phyloP scores from a whole-genome alignment of 2,329 filamentous ascomycete species.

The Piedraia hortae region DNA sequence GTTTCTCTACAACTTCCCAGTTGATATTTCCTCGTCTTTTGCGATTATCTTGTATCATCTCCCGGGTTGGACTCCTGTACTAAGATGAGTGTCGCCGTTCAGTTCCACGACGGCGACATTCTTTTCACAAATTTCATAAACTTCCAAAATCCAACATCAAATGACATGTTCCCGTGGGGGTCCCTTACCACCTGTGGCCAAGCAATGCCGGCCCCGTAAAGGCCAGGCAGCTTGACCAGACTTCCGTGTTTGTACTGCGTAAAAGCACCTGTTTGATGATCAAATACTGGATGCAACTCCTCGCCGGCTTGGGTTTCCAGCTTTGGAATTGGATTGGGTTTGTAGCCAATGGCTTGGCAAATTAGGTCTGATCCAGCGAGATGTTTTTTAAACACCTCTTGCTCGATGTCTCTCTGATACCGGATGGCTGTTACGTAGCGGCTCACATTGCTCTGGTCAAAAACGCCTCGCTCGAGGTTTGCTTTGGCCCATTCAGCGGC shows the following conservation, averaged over 20 bases:
- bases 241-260: constrained; percentile 4
- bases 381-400: constrained; percentile 18
- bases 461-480: constrained; percentile 26
- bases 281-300: constrained; percentile 16
- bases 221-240: constrained; percentile 17
- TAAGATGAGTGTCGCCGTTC: no score
- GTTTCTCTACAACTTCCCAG: no score
- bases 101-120: constrained; percentile 25
- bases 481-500: constrained; percentile 31
- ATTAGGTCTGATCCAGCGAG: constrained; percentile 25
- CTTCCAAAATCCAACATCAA: constrained; percentile 35
- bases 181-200: constrained; percentile 34
- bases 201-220: constrained; percentile 35
- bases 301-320: constrained; percentile 13
- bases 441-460: constrained; percentile 20
- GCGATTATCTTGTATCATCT: no score
- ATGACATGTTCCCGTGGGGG: constrained; percentile 32
- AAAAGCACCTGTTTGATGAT: constrained; percentile 16
- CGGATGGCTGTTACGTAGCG: constrained; percentile 14
- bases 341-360: constrained; percentile 33
- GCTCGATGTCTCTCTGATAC: constrained; percentile 23
- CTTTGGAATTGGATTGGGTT: constrained; percentile 21
- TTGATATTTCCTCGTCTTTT: no score
- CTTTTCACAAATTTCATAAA: constrained; percentile 35
- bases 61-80: no score